Evolutionary conservation across 192 early-diverging fungal genomes (phyloP), one percentile per base, ranked within the genome.

Genomic region (Globomyces pollinis-pini): DNA sequence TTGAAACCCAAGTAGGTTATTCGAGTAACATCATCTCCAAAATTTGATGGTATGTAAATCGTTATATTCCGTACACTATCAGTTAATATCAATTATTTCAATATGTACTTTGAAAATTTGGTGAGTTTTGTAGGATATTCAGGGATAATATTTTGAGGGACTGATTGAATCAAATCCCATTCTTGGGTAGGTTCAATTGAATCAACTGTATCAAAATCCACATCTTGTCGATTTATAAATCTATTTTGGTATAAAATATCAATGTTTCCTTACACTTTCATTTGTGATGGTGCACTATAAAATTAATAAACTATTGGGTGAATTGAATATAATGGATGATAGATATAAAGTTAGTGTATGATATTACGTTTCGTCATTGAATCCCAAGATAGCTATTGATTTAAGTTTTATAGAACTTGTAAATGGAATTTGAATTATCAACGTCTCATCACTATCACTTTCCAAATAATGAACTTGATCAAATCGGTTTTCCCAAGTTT

Each of bases 371-470:
- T 77, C 79, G 23, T 73, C 80, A 31, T 69, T 60, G 5, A 77
- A 83, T 34, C 84, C 85, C 44, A 86, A 77, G 30, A 99, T 42
- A 4, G 86, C 78, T 36, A 99, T 92, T 3, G 88, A 89, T 60
- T 91, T 91, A 44, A 99, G 75, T 64, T 94, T 95, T 42, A 96
- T 83, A 68, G 74, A 82, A 2, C 85, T 90, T 18, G 88, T 94
- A 66, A 98, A 94, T 76, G 93, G 93, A 36, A 98, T 87, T 61
- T 76, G 74, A 11, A 99, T 61, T 41, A 99, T 86, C 13, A 99
- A 73, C 69, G 95, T 89, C 42, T 90, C 89, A 75, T 99, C 96
- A 0, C 83, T 80, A 68, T 95, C 92, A 41, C 85, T 87, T 53
- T 87, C 80, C 7, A 95, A 18, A 61, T 86, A 84, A 71, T 78